These are phyloP conservation scores for Climacium dendroides DNA, from an alignment of 225 moss, liverwort and hornwort species.

Conservation along the genomic window DNA sequence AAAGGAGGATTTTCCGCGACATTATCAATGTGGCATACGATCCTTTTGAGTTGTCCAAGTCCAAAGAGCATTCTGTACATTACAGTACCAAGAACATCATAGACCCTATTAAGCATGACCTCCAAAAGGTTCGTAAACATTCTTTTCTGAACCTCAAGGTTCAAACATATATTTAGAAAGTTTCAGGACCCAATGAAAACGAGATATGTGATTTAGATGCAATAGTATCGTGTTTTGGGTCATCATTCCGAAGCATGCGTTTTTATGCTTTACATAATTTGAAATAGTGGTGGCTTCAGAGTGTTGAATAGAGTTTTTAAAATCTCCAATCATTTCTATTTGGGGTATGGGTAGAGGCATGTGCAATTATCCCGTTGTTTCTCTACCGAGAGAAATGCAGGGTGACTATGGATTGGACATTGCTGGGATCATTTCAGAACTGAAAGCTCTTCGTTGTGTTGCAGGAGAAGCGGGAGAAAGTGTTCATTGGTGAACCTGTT, in stretches of 20 bases:
- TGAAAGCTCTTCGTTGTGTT: not conserved
- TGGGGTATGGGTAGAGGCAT: not conserved
- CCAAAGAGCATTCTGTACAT: constrained; percentile 16
- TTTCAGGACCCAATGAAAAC: not conserved
- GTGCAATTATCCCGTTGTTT: not conserved
- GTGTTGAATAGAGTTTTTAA: not conserved
- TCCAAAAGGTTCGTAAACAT: constrained; percentile 22
- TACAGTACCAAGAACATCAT: constrained; percentile 24
- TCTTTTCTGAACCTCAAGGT: not conserved
- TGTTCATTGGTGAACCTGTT: constrained; percentile 25
- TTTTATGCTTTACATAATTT: not conserved
- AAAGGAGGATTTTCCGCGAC: constrained; percentile 31
- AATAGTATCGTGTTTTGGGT: not conserved
- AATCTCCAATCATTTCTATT: not conserved
- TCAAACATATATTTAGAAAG: not conserved
- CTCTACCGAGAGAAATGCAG: not conserved
- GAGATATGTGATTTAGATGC: not conserved
- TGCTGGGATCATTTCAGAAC: not conserved
- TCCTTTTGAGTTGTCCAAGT: constrained; percentile 33
- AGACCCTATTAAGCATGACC: constrained; percentile 52
- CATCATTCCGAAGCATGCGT: not conserved
- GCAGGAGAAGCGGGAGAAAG: constrained; percentile 53
- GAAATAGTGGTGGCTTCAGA: not conserved
- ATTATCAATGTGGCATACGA: constrained; percentile 33
- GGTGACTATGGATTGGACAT: not conserved